A percentile compares a stretch with the other conserved stretches of the same genome.
Evolutionary conservation across 805 yeast species (phyloP).

Genomic region (Deakozyma indianensis): DNA sequence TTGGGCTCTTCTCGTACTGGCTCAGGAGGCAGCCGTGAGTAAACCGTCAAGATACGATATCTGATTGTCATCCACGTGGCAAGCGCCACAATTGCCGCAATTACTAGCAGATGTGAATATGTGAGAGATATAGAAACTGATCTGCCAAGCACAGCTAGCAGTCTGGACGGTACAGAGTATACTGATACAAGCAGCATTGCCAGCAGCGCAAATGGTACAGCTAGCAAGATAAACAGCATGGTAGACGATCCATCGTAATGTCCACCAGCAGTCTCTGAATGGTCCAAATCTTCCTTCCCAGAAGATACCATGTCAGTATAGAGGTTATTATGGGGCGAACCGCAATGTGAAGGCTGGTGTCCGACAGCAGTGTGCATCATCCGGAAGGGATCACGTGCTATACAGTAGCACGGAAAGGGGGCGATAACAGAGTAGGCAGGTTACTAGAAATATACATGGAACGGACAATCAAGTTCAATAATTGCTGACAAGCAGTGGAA

Average conservation of each 20-base stretch:
- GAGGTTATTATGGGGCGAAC: too few species aligned
- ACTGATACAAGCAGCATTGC: background rate
- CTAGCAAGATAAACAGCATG: background rate
- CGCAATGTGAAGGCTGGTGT: too few species aligned
- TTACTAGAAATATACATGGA: too few species aligned
- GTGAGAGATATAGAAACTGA: conserved; percentile 1
- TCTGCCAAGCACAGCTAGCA: background rate
- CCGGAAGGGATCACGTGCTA: too few species aligned
- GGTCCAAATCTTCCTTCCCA: too few species aligned
- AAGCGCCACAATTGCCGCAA: background rate
- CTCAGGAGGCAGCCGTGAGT: conserved; percentile 41
- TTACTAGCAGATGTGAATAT: background rate
- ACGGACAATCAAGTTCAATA: too few species aligned
- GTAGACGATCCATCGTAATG: background rate
- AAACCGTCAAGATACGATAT: conserved; percentile 47
- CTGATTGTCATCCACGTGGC: conserved; percentile 22
- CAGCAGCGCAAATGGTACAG: background rate
- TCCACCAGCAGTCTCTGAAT: too few species aligned
- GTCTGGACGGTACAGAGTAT: background rate
- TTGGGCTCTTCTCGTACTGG: conserved; percentile 29
- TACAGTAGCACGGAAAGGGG: too few species aligned
- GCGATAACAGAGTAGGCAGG: too few species aligned
- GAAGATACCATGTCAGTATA: too few species aligned
- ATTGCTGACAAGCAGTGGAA: too few species aligned
- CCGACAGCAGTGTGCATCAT: too few species aligned